Evolutionary conservation across 2,329 filamentous ascomycete species (phyloP), one percentile per base, ranked within the genome.

Genomic region (Bimuria novae-zelandiae): DNA sequence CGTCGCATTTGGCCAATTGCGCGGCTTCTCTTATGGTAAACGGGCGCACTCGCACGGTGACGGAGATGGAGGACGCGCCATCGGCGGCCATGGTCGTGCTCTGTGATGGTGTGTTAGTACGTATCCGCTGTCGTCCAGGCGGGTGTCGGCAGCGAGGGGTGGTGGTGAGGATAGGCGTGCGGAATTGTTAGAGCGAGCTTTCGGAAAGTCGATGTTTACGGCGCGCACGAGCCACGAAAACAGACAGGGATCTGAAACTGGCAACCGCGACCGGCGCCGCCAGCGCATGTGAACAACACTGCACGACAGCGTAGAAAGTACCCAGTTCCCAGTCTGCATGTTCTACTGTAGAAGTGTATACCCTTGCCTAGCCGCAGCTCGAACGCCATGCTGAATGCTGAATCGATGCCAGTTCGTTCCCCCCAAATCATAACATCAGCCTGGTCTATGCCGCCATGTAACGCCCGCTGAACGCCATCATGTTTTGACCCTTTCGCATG

Each of bases 11-110:
- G 46, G 85, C 81, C 80, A 99, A 79, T 77, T 97, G 93, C 35
- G 94, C 94, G 63, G 94, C 94, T 81, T 99, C 94, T 77, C 92
- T 83, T 64, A 97, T 97, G 11, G 85, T 88, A 65, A 88, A 88
- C 19, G 85, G 85, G 55, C 85, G 80, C 44, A 88, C 84, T 73
- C 84, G 79, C 59, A 88, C 83, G 43, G 77, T 75, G 61, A 81
- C 79, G 54, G 76, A 73, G 63, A 81, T 81, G 62, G 77, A 80
- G 54, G 77, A 79, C 48, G 78, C 77, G 70, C 77, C 78, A 57
- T 75, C 76, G 59, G 64, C 63, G 59, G 67, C 70, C 70, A 72
- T 73, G 51, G 19, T 62, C 49, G 64, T 59, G 61, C 60, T 59
- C 52, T 53, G 51, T 12, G 11, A 7, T 17, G 22, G 10, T 27